Base-by-base conservation (phyloP, 192 early-diverging fungal species). In the Coemansia furcata region DNA sequence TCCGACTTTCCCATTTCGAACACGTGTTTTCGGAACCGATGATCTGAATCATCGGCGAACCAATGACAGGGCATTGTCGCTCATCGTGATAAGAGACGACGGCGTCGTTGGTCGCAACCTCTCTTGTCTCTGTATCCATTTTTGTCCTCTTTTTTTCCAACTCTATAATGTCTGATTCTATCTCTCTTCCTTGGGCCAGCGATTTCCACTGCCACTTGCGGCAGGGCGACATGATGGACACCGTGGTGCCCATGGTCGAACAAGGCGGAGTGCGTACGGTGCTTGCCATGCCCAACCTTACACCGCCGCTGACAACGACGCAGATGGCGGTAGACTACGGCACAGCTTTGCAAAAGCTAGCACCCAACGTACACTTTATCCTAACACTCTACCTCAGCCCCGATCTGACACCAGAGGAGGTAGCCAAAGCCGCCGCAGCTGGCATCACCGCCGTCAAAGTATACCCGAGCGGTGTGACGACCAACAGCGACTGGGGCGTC, bases 131-230 rank as follows among this genome's bases (percentile, higher is more conserved):
- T 11, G 4, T 33, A 30, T 0, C 9, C 3, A 14, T 57, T 32
- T 33, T 32, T 35, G n/a, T 7, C 26, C 9, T 50, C 0, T 30
- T 57, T 4, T 14, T 4, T 50, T 21, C 4, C 23, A 57, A n/a
- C 15, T 14, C 2, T 3, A 32, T 6, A 33, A 57, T 57, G 54
- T 57, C 68, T 11, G 68, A 76, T 15, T 59, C 75, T 40, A 83
- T 94, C 52, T 85, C 80, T 11, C 67, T 94, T 55, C 90, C 91
- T n/a, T 85, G 86, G 67, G 90, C 89, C 30, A 76, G 80, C 67
- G 97, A 99, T 82, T 93, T 99, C 77, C 97, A 99, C 84, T 83
- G 91, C 63, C 97, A 99, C 67, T 82, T 97, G 63, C 90, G 97
- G 33, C 95, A 97, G 76, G 95, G 90, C 55, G 89, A 86, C 35